Base-by-base conservation (phyloP, 225 moss, liverwort and hornwort species). In the Thuidium tamariscinum region DNA sequence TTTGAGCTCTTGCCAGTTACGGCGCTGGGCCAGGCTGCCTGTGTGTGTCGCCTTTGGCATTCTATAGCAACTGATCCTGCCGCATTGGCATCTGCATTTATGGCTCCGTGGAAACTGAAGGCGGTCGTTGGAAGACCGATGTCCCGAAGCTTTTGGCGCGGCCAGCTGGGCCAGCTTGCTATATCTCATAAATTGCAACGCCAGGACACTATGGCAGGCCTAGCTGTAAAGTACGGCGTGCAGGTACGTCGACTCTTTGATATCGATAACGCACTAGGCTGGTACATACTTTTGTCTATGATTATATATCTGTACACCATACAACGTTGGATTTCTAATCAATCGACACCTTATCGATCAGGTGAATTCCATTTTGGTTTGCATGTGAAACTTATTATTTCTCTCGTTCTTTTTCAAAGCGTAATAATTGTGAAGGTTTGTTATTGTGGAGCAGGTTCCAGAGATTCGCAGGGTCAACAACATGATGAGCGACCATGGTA, bases 401-500 rank as follows among this genome's bases (percentile, higher is more conserved):
- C 44, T 61, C 37, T 52, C 56, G 30, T 73, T 81, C 46, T 55
- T 22, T 81, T 64, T 79, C n/a, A 36, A 52, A 54, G 42, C 36
- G 19, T 77, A 63, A 55, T 34, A 52, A 37, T 87, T 69, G 52
- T 66, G 44, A 63, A 29, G 70, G 29, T 78, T 55, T 87, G 71
- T 71, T 63, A 18, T 71, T 54, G 54, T 81, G 91, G 82, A 82
- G n/a, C 86, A 93, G 93, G 94, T 94, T 82, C 94, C 91, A 68
- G 93, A 89, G 75, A 93, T 94, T n/a, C 88, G 93, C 81, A 93
- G 94, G 85, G 85, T 94, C n/a, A 93, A 94, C 82, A 94, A 94
- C 79, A 94, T 94, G 94, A 94, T 94, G 94, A 94, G 92, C 64
- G 94, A 94, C 82, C 92, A 94, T 60, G 94, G 93, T 74, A 92